Base-by-base conservation (phyloP, 176 grass and related monocot species). In the Elaeis guineensis region DNA sequence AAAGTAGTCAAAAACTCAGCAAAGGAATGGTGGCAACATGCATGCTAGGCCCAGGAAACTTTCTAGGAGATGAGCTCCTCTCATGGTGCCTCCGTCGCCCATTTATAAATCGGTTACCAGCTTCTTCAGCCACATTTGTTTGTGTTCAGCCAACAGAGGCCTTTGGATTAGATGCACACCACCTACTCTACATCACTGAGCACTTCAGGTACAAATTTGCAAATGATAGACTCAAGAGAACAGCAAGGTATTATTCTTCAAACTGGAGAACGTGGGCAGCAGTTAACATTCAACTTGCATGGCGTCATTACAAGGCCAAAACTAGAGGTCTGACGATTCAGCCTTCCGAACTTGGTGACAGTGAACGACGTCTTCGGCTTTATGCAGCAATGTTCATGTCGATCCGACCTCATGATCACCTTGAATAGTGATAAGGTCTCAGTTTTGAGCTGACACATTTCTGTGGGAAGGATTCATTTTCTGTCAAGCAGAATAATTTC, bases 331-430 rank as follows among this genome's bases (percentile, higher is more conserved):
- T 63, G 50, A 58, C 56, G 21, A 52, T 19, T 30, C 11, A 61
- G 53, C 49, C 66, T 0, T 23, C 62, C 21, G 67, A 69, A 52
- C 12, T 63, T 15, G 66, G 69, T 16, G 81, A 88, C 69, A 75
- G 59, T 22, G 92, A 97, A 21, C 79, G 87, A 16, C 69, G 84
- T 51, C 92, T 97, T 54, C 77, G 92, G 6, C 75, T 77, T 11
- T 91, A 85, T 58, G 92, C 92, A 3, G 81, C 87, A 51, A 85
- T 97, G 84, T 97, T 97, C 87, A 88, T 97, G 92, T 97, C 92
- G 21, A 71, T 97, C 68, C 73, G 92, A 44, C 92, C 92, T 22
- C 92, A 91, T n/a, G 92, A 97, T n/a, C 92, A 97, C 59, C 92
- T 97, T 26, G 92, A 97, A 54, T 93, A 63, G 72, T 9, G 7